A percentile compares a stretch with the other conserved stretches of the same genome.
Evolutionary conservation across 1,139 yeast genomes (phyloP).

Genomic region (Yamadazyma triangularis): DNA sequence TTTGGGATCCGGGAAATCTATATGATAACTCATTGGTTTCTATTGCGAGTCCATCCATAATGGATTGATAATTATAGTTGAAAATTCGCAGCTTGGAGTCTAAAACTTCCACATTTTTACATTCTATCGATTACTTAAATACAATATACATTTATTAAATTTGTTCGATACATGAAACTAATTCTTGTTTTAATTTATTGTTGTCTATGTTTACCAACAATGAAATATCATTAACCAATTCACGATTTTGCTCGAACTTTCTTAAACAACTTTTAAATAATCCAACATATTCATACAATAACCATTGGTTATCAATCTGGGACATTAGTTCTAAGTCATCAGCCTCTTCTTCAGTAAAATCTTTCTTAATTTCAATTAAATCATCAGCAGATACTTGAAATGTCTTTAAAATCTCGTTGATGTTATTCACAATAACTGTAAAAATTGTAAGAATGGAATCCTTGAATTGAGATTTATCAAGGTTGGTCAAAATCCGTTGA

Average conservation of each 20-base stretch:
- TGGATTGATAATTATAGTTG: no score
- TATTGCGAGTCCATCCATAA: slow-evolving; percentile 40
- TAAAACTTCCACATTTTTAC: no score
- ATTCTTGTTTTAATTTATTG: background rate
- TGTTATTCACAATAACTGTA: slow-evolving; percentile 29
- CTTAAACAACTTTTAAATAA: slow-evolving; percentile 39
- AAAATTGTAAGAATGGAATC: slow-evolving; percentile 23
- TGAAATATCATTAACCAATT: background rate
- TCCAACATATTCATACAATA: slow-evolving; percentile 41
- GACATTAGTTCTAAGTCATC: slow-evolving; percentile 19
- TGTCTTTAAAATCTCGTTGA: background rate
- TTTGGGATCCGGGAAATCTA: slow-evolving; percentile 57
- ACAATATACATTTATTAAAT: no score
- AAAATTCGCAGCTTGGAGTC: no score
- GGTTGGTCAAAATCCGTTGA: slow-evolving; percentile 25
- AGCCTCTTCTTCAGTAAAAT: slow-evolving; percentile 21
- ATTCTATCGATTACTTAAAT: no score
- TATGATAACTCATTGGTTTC: slow-evolving; percentile 66
- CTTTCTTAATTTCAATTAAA: slow-evolving; percentile 21
- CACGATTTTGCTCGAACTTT: slow-evolving; percentile 9
- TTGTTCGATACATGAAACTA: background rate
- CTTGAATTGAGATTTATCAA: slow-evolving; percentile 3
- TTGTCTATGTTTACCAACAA: background rate
- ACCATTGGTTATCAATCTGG: slow-evolving; percentile 37
- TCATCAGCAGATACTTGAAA: background rate